Evolutionary conservation across 1,139 yeast genomes (phyloP).

Genomic region (Yamadazyma diddensiae): DNA sequence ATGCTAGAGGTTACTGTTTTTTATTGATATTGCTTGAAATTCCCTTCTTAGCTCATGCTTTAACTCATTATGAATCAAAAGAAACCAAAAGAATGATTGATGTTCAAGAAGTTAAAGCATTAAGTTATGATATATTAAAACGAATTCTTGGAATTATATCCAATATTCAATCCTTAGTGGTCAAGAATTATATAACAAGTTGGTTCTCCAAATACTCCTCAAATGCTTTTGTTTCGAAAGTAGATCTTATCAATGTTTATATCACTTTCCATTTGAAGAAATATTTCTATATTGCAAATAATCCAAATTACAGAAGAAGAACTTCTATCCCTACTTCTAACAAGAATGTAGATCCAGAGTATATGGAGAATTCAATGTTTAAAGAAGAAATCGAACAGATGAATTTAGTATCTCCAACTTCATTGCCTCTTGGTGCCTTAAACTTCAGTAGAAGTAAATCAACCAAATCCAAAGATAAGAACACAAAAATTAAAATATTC

Average conservation of each 20-base stretch:
- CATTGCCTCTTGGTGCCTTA: constrained; percentile 9
- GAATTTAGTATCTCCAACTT: constrained; percentile 12
- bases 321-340: background rate
- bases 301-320: constrained; percentile 24
- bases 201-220: constrained; percentile 53
- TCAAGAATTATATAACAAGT: constrained; percentile 46
- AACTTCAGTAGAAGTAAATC: constrained; percentile 9
- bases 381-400: constrained; percentile 18
- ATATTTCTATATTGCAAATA: constrained; percentile 34
- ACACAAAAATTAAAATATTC: constrained; percentile 48
- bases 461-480: constrained; percentile 18
- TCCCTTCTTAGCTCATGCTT: constrained; percentile 52
- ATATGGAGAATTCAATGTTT: constrained; percentile 15
- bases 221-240: constrained; percentile 41
- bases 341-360: constrained; percentile 17
- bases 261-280: constrained; percentile 59
- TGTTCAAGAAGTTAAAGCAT: constrained; percentile 49
- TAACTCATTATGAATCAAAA: constrained; percentile 26
- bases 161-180: constrained; percentile 37
- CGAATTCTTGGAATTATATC: constrained; percentile 66
- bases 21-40: constrained; percentile 59
- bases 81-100: constrained; percentile 30
- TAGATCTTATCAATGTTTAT: constrained; percentile 59
- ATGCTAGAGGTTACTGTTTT: constrained; percentile 48
- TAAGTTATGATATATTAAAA: constrained; percentile 64